phyloP scores from a whole-genome alignment of 2,329 filamentous ascomycete species.

The Emergomyces orientalis region DNA sequence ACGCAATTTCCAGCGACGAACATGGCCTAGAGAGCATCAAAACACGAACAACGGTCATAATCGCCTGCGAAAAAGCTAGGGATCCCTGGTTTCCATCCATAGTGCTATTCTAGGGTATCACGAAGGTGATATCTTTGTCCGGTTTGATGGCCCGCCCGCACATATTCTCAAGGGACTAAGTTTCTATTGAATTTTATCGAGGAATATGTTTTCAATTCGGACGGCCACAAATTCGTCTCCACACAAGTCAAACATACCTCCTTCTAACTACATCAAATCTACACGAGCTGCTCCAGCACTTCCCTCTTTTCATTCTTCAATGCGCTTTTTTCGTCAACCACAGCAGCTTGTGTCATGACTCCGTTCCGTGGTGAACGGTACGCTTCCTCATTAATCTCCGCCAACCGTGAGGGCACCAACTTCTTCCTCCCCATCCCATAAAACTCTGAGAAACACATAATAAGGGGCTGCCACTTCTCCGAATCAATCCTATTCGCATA shows the following conservation, averaged over 20 bases:
- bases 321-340: not conserved
- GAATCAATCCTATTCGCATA: conserved; percentile 35
- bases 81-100: not conserved
- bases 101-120: not conserved
- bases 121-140: too few species aligned
- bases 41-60: not conserved
- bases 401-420: not conserved
- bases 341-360: too few species aligned
- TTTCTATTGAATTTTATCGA: not conserved
- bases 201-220: not conserved
- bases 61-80: not conserved
- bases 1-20: not conserved
- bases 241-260: not conserved
- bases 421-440: conserved; percentile 27
- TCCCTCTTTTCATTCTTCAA: not conserved
- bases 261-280: not conserved
- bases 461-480: conserved; percentile 37
- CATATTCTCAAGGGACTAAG: too few species aligned
- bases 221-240: not conserved
- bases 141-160: not conserved
- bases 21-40: not conserved
- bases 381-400: conserved; percentile 1
- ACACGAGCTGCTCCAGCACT: not conserved
- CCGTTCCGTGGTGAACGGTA: not conserved
- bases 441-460: conserved; percentile 39